Base-by-base conservation (phyloP, 2,329 filamentous ascomycete species). In the Geosmithia putterillii region DNA sequence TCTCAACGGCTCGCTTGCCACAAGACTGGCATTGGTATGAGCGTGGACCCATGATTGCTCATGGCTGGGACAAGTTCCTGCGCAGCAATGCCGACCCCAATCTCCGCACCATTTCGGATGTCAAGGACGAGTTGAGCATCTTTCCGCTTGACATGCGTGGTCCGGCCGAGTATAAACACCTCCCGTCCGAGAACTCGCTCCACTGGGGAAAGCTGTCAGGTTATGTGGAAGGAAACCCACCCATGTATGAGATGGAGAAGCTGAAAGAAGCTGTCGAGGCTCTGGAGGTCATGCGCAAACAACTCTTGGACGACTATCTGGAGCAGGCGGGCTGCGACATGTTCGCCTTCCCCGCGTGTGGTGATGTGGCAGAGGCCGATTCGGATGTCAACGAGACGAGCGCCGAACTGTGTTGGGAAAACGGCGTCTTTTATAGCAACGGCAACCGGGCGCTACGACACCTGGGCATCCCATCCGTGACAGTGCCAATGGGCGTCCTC, bases 281-380 rank as follows among this genome's bases (percentile, higher is more conserved):
- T 1, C 60, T 76, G 0, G 72, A 76, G 54, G 57, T 54, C 1
- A 63, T 66, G 46, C 65, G 72, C 3, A 70, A 70, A 46, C 55
- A 58, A 12, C 65, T 69, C n/a, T 51, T 72, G 0, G 71, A 76
- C 42, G 62, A 68, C 34, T 76, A 69, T 67, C 64, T 76, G 56
- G 58, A 63, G n/a, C 38, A 40, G 0, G 47, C 60, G 3, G 51
- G 51, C 1, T 56, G 71, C 12, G 69, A 75, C 47, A 55, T 61
- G 5, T 57, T 74, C 2, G 69, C 65, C 0, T 73, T 71, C 43
- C 73, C 73, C 0, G 63, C 68, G 0, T 63, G 66, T 22, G 70
- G 69, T 0, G 72, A 76, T 46, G 61, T 75, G 0, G 71, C 67
- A 0, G 54, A 57, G 7, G 66, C 70, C 5, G 61, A 76, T 51